These are phyloP conservation scores for Scenedesmus sp. DNA, from an alignment of 163 green algal genomes.

Conservation along the genomic window DNA sequence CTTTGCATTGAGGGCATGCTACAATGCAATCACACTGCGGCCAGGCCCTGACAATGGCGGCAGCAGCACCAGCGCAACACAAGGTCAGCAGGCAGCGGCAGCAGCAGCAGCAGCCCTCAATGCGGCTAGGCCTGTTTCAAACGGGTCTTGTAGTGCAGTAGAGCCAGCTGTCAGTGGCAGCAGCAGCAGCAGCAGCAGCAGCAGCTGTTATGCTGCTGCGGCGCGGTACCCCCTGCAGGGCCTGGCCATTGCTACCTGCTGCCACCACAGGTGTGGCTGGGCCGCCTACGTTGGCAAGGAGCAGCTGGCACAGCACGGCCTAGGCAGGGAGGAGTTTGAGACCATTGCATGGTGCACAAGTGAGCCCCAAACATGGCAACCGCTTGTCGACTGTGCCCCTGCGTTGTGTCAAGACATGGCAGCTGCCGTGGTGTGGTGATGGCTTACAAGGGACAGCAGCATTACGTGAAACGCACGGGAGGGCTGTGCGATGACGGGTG, in stretches of 20 bases:
- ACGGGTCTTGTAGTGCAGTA: too few relatives aligned
- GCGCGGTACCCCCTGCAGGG: conserved; percentile 63
- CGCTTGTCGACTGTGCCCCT: too few relatives aligned
- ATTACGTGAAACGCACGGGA: too few relatives aligned
- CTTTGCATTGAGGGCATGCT: conserved; percentile 77
- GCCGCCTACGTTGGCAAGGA: conserved; percentile 77
- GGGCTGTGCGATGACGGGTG: too few relatives aligned
- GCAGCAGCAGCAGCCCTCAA: conserved; percentile 27
- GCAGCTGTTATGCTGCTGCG: not conserved
- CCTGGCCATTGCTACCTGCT: conserved; percentile 86
- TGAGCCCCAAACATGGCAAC: too few relatives aligned
- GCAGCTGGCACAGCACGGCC: conserved; percentile 64
- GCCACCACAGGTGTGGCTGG: conserved; percentile 91
- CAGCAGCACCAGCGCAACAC: not conserved
- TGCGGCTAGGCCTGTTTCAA: not conserved
- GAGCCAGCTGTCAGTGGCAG: not conserved
- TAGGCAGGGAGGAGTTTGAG: conserved; percentile 85
- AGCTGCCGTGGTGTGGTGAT: too few relatives aligned
- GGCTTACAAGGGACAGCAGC: too few relatives aligned
- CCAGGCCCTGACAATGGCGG: not conserved
- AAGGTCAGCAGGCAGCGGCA: not conserved
- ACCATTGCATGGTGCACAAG: conserved; percentile 86
- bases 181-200: not conserved
- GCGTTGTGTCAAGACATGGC: too few relatives aligned
- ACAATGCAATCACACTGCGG: not conserved